Percentiles rank a stretch among this genome's conserved stretches.
Conservation (phyloP, 2,329 filamentous ascomycete species). For the Pezicula neosporulosa region DNA sequence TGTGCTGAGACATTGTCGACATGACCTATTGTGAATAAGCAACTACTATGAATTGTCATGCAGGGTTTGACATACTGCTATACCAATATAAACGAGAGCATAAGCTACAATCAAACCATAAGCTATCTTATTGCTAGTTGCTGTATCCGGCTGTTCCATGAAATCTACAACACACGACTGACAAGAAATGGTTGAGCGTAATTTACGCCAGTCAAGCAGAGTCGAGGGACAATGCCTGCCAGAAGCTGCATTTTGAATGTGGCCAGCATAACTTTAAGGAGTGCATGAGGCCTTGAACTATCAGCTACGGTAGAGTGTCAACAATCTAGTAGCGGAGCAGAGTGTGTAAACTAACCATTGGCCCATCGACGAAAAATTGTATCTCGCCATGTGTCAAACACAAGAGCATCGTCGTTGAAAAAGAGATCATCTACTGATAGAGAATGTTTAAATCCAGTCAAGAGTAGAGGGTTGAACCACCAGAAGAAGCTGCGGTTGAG, state of each 20-base stretch:
- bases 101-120: conserved; percentile 39
- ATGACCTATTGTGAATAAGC: not conserved
- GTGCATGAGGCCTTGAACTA: not conserved
- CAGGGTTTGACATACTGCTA: conserved; percentile 31
- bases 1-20: not conserved
- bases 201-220: conserved; percentile 5
- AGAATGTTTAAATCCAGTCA: conserved; percentile 20
- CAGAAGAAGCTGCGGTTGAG: conserved; percentile 26
- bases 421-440: conserved; percentile 22
- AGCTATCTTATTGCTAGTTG: conserved; percentile 24
- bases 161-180: conserved; percentile 29
- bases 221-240: conserved; percentile 2
- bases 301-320: not conserved
- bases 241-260: not conserved
- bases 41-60: not conserved
- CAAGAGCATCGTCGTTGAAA: conserved; percentile 1
- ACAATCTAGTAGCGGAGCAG: not conserved
- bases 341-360: not conserved
- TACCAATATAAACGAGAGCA: conserved; percentile 37
- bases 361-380: conserved; percentile 2
- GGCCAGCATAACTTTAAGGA: not conserved
- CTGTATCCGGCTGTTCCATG: conserved; percentile 22
- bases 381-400: not conserved
- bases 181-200: conserved; percentile 40
- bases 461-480: conserved; percentile 30